Evolutionary conservation across 805 yeast genomes (phyloP), one percentile per base, ranked within the genome.

Genomic region (Kodamaea fukazawae): DNA sequence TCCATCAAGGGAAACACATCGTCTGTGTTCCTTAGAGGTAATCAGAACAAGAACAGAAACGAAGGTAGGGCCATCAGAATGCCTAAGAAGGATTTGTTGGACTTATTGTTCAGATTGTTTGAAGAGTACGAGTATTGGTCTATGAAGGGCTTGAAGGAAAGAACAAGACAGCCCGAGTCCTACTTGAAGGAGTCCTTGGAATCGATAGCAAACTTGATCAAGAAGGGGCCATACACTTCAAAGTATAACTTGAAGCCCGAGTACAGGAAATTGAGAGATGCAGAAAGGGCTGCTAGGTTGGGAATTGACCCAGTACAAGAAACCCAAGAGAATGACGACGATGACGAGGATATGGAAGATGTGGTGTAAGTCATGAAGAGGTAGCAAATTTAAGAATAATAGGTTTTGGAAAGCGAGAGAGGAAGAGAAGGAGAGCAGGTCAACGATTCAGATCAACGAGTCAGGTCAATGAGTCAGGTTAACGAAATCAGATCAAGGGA

Each of bases 51-150:
- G 59, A 69, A 69, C 41, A 80, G 75, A 49, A 76, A 72, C 48
- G 95, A 86, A 49, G 95, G 93, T 37, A 83, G 95, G 57, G 95
- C 97, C 25, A 87, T 86, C 49, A 79, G 99, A 60, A 86, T 93
- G 83, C 96, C 96, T 28, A 81, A 86, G 67, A 87, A 86, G 59
- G 97, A 89, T 47, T 75, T 93, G 42, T 76, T 91, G 73, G 96
- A 90, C 62, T 67, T 86, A 49, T 67, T 93, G 50, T 93, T 93
- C 78, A 76, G 84, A 51, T 71, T 91, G 53, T 93, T 93, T 63
- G 96, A 89, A 61, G 95, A 90, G 60, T 88, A 85, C 60, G 97
- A 91, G 58, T 93, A 90, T 63, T 93, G 99, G 99, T 81, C 93
- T 8, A 74, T 93, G 73, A 89, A 89, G 63, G 96, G 96, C 29